phyloP scores from a whole-genome alignment of 495 filamentous ascomycete genomes.

The Aspergillus panamensis region DNA sequence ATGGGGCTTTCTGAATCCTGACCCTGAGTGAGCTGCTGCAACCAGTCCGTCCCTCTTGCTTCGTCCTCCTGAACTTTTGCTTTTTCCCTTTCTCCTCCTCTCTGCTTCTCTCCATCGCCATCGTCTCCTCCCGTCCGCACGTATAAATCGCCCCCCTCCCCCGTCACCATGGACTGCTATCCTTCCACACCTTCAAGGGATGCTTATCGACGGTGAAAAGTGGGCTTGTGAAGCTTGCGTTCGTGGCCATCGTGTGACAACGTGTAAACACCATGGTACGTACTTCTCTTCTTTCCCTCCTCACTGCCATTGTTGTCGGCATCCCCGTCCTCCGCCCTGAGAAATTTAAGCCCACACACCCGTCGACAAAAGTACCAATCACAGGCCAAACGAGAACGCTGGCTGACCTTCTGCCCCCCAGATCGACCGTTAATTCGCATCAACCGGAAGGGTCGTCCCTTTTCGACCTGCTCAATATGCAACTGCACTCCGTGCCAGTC shows the following conservation, averaged over 20 bases:
- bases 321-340: too few relatives aligned
- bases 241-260: slow-evolving; percentile 78
- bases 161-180: slow-evolving; percentile 7
- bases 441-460: slow-evolving; percentile 94
- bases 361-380: neutral
- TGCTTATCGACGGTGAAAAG: slow-evolving; percentile 87
- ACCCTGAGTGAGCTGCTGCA: slow-evolving; percentile 4
- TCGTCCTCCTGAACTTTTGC: neutral
- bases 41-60: neutral
- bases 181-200: slow-evolving; percentile 34
- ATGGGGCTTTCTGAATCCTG: neutral
- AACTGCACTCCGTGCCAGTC: slow-evolving; percentile 86
- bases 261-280: slow-evolving; percentile 49
- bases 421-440: slow-evolving; percentile 91
- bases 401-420: neutral
- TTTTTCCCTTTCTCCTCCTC: neutral
- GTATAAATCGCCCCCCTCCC: slow-evolving; percentile 15
- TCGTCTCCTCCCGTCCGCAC: slow-evolving; percentile 1
- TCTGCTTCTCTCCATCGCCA: neutral
- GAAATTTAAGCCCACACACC: neutral
- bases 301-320: neutral
- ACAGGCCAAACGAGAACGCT: neutral
- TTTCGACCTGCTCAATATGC: slow-evolving; percentile 95
- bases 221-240: slow-evolving; percentile 91
- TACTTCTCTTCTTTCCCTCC: slow-evolving; percentile 7